Evolutionary conservation across 2,329 filamentous ascomycete species (phyloP).

Genomic region (Fusarium sarcochroum): DNA sequence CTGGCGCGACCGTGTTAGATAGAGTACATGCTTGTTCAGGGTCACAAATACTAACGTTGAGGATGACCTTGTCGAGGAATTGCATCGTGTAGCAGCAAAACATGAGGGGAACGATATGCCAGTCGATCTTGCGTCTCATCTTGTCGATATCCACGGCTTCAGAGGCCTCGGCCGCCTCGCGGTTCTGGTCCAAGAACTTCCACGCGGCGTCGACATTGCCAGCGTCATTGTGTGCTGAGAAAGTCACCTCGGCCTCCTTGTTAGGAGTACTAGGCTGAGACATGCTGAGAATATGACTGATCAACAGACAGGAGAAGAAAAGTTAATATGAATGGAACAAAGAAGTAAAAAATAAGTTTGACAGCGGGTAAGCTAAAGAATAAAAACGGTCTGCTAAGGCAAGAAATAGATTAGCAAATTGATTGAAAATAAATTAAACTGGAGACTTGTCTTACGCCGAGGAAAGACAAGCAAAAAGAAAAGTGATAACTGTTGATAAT

Average conservation of each 20-base stretch:
- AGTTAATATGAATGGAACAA: background rate
- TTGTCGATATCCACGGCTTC: constrained; percentile 57
- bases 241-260: constrained; percentile 21
- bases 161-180: constrained; percentile 52
- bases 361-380: background rate
- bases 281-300: constrained; percentile 12
- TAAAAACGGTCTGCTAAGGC: background rate
- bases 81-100: constrained; percentile 74
- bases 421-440: too few species aligned
- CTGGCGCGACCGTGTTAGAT: constrained; percentile 51
- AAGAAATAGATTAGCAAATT: background rate
- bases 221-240: constrained; percentile 9
- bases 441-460: too few species aligned
- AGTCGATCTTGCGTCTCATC: constrained; percentile 70
- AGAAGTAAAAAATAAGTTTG: background rate
- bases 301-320: background rate
- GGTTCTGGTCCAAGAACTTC: constrained; percentile 60
- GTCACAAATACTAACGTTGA: constrained; percentile 64
- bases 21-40: too few species aligned
- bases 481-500: background rate
- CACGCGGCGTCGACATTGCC: constrained; percentile 61
- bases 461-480: background rate
- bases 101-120: constrained; percentile 72
- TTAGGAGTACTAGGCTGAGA: constrained; percentile 21
- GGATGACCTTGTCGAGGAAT: constrained; percentile 74